phyloP scores from a whole-genome alignment of 2,329 filamentous ascomycete genomes.

The Paracoccidioides lutzii region DNA sequence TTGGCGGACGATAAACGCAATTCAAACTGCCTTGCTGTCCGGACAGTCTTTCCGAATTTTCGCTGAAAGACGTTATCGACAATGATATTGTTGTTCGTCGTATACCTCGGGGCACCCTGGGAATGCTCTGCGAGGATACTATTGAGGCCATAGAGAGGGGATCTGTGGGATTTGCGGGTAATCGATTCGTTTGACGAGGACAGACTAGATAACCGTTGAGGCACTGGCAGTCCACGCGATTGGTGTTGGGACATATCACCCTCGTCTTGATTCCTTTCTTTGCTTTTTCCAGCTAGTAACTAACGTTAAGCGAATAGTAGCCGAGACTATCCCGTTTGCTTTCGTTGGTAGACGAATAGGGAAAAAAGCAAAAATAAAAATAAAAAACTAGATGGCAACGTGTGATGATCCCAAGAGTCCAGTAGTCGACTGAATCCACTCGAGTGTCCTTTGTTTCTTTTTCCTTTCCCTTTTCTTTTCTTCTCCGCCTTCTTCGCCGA shows the following conservation, averaged over 20 bases:
- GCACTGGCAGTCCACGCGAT: neutral
- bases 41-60: neutral
- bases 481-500: neutral
- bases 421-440: too few species aligned
- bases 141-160: neutral
- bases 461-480: neutral
- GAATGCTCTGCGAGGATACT: neutral
- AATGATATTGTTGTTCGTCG: neutral
- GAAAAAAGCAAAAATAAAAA: neutral
- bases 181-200: neutral
- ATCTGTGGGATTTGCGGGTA: neutral
- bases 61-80: neutral
- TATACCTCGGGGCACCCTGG: neutral
- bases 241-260: conserved; percentile 2
- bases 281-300: neutral
- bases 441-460: neutral
- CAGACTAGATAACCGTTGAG: conserved; percentile 3
- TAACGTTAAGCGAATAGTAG: neutral
- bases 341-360: neutral
- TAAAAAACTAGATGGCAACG: neutral
- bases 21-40: neutral
- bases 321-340: neutral
- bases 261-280: neutral
- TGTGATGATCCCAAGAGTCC: neutral
- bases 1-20: neutral